A percentile compares a stretch with the other conserved stretches of the same genome.
Evolutionary conservation across 129 eudicot genomes (phyloP).

Genomic region (Chrysanthemum makinoi): DNA sequence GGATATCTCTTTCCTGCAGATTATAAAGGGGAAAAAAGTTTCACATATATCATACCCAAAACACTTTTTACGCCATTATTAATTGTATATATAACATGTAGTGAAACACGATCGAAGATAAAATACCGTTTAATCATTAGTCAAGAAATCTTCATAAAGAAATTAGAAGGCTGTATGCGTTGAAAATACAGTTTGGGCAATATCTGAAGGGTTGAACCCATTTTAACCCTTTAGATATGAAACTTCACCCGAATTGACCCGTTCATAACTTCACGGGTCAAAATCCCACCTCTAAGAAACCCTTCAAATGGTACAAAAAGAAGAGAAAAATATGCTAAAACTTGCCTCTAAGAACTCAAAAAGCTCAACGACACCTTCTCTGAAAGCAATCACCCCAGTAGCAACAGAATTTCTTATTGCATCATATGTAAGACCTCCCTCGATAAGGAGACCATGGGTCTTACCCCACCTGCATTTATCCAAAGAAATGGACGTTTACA

Average conservation of each 20-base stretch:
- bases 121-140: no score
- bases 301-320: background rate
- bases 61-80: no score
- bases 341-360: constrained; percentile 80
- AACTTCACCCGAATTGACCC: no score
- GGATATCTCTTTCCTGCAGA: constrained; percentile 71
- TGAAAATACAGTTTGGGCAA: no score
- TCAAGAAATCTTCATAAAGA: background rate
- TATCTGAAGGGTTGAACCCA: no score
- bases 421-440: constrained; percentile 81
- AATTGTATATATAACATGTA: no score
- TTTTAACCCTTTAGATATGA: no score
- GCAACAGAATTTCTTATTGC: constrained; percentile 76
- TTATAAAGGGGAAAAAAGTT: background rate
- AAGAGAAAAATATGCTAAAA: background rate
- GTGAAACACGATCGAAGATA: no score
- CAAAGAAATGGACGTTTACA: background rate
- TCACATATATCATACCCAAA: no score
- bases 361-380: constrained; percentile 80
- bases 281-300: background rate
- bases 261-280: no score
- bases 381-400: constrained; percentile 54
- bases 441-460: constrained; percentile 83
- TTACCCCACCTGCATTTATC: constrained; percentile 67
- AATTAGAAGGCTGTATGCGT: no score